Evolutionary conservation across 2,329 filamentous ascomycete genomes (phyloP).

Genomic region (Podosphaera fusca): DNA sequence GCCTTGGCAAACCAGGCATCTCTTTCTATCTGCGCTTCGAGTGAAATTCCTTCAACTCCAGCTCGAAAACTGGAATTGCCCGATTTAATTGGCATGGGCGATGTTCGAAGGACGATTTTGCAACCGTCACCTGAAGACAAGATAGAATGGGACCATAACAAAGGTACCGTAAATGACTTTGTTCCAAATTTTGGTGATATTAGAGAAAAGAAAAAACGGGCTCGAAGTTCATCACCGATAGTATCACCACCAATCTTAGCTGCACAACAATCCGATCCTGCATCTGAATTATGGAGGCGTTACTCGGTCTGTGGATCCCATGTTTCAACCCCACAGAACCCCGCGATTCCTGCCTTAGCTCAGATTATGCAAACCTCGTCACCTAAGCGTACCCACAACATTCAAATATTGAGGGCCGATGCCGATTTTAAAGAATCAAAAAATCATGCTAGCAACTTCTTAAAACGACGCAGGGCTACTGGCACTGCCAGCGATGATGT

Average conservation of each 20-base stretch:
- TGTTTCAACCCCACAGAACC: slow-evolving; percentile 10
- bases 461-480: slow-evolving; percentile 38
- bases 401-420: slow-evolving; percentile 20
- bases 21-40: slow-evolving; percentile 9
- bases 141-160: slow-evolving; percentile 33
- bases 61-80: slow-evolving; percentile 31
- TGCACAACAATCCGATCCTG: slow-evolving; percentile 32
- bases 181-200: slow-evolving; percentile 23
- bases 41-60: slow-evolving; percentile 22
- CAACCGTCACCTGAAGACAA: slow-evolving; percentile 35
- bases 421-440: slow-evolving; percentile 36
- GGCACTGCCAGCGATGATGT: slow-evolving; percentile 20
- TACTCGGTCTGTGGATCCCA: slow-evolving; percentile 30
- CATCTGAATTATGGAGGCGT: slow-evolving; percentile 54
- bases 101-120: slow-evolving; percentile 21
- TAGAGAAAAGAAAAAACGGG: slow-evolving; percentile 31
- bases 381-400: slow-evolving; percentile 31
- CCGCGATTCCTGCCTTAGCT: slow-evolving; percentile 30
- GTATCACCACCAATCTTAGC: slow-evolving; percentile 35
- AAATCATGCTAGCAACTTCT: slow-evolving; percentile 48
- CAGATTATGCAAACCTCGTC: slow-evolving; percentile 50
- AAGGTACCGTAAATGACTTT: slow-evolving; percentile 21
- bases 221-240: slow-evolving; percentile 49
- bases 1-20: slow-evolving; percentile 3
- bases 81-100: slow-evolving; percentile 26